Conservation (phyloP, 345 rosid species). For the Lepidium africanum region DNA sequence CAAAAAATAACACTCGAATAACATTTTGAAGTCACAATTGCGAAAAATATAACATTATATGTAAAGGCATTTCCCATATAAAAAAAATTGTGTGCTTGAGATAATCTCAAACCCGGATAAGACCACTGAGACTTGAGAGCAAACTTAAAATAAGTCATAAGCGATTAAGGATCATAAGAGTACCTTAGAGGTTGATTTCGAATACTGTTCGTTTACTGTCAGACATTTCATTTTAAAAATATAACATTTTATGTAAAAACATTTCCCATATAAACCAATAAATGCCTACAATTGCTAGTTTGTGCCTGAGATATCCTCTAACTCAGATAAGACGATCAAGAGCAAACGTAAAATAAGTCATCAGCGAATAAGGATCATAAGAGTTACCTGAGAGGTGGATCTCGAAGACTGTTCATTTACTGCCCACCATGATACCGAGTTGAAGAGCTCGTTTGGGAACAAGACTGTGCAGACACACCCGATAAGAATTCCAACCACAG, state of each 20-base stretch:
- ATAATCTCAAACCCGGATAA: background rate
- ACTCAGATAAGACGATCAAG: background rate
- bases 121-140: background rate
- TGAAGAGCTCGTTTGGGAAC: conserved; percentile 56
- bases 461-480: conserved; percentile 59
- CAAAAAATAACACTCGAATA: too few species aligned
- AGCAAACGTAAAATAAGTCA: too few species aligned
- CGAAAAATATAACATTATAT: background rate
- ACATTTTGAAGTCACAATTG: background rate
- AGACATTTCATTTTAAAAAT: too few species aligned
- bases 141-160: too few species aligned
- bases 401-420: conserved; percentile 17
- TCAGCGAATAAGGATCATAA: too few species aligned
- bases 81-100: background rate
- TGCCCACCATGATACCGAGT: conserved; percentile 20
- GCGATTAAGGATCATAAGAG: too few species aligned
- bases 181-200: conserved; percentile 41
- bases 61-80: background rate
- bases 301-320: too few species aligned
- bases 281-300: too few species aligned
- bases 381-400: conserved; percentile 39
- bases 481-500: conserved; percentile 49
- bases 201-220: conserved; percentile 13
- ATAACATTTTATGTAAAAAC: too few species aligned
- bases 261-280: too few species aligned